Percentiles rank a stretch among this genome's conserved stretches.
These are phyloP conservation scores for Apiotrichum laibachii DNA, from an alignment of 1,284 basidiomycete genomes.

Conservation along the genomic window DNA sequence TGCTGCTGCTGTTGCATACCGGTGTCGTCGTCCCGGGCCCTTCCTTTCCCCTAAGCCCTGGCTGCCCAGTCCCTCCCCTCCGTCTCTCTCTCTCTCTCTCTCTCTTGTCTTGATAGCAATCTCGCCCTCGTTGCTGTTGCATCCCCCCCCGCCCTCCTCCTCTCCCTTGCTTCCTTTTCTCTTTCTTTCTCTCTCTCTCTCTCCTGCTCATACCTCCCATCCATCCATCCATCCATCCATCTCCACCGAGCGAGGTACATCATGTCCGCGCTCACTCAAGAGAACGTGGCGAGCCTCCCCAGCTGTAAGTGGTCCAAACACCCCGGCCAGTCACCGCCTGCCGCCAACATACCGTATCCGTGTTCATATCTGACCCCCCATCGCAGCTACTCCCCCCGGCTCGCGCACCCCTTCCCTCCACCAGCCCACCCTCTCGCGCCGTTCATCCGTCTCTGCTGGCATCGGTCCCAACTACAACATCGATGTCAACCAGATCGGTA, in stretches of 20 bases:
- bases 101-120: too few relatives aligned
- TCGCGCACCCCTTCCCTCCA: slow-evolving; percentile 38
- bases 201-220: background rate
- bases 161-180: background rate
- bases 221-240: background rate
- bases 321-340: too few relatives aligned
- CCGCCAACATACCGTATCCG: too few relatives aligned
- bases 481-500: slow-evolving; percentile 43
- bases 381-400: slow-evolving; percentile 14
- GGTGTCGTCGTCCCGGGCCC: too few relatives aligned
- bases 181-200: slow-evolving; percentile 3
- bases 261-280: slow-evolving; percentile 38
- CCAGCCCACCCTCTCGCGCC: slow-evolving; percentile 43
- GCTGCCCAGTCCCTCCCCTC: too few relatives aligned
- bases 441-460: slow-evolving; percentile 41
- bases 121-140: background rate
- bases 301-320: slow-evolving; percentile 17
- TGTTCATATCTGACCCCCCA: background rate
- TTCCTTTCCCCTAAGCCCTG: too few relatives aligned
- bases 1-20: too few relatives aligned
- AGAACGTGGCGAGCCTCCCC: slow-evolving; percentile 38
- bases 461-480: slow-evolving; percentile 34
- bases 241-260: slow-evolving; percentile 9
- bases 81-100: too few relatives aligned
- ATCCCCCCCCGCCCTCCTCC: background rate